These are phyloP conservation scores for Tricholoma hemisulphureum DNA, from an alignment of 768 basidiomycete genomes.

Conservation along the genomic window DNA sequence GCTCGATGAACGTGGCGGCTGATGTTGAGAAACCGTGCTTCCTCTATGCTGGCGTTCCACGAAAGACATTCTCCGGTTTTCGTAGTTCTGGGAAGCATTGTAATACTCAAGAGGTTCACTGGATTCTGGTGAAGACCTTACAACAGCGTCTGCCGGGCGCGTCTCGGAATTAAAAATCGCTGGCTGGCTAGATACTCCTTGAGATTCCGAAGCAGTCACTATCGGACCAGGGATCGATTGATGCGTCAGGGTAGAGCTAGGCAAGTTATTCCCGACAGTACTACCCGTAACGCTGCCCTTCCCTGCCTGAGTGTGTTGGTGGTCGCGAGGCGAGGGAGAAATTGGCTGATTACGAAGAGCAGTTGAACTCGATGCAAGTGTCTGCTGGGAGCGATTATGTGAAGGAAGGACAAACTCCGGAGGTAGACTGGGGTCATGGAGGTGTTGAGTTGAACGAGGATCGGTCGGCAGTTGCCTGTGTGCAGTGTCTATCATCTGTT, in stretches of 20 bases:
- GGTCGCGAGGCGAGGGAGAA: background rate
- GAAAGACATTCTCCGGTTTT: background rate
- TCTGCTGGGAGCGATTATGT: background rate
- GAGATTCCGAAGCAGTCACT: background rate
- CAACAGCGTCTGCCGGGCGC: background rate
- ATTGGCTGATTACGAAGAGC: background rate
- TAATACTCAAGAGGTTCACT: background rate
- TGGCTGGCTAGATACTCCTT: background rate
- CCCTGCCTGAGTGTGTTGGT: background rate
- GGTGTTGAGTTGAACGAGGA: background rate
- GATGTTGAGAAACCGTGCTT: background rate
- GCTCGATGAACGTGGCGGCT: background rate
- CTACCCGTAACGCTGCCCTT: background rate
- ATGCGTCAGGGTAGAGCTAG: background rate
- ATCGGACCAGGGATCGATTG: background rate
- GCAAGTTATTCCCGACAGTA: background rate
- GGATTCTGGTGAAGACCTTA: background rate
- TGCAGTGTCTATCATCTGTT: background rate
- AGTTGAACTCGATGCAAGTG: background rate
- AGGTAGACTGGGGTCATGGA: background rate
- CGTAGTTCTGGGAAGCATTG: constrained; percentile 5
- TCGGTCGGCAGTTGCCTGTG: background rate
- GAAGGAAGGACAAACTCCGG: background rate
- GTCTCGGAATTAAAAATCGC: background rate
- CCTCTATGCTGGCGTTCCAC: background rate